These are phyloP conservation scores for Rhizomucor pusillus DNA, from an alignment of 371 early-diverging fungal species.

Conservation along the genomic window DNA sequence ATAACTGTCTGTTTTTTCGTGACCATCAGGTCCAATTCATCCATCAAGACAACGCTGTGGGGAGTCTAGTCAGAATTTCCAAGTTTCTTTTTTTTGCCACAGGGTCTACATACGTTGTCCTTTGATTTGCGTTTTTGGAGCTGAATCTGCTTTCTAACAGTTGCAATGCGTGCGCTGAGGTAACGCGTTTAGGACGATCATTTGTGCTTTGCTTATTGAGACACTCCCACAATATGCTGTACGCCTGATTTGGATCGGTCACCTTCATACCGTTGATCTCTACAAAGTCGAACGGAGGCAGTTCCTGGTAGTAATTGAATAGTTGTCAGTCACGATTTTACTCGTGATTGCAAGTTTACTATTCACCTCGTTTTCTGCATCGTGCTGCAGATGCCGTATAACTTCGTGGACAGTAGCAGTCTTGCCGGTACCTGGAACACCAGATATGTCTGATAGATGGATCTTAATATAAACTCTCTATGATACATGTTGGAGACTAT, in stretches of 20 bases:
- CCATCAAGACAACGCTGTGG: conserved; percentile 88
- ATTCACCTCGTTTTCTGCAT: conserved; percentile 62
- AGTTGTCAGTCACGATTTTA: too few species aligned
- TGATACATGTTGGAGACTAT: not conserved
- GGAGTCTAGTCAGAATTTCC: not conserved
- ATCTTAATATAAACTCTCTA: not conserved
- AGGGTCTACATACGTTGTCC: conserved; percentile 32
- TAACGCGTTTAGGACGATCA: conserved; percentile 37
- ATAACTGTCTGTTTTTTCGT: conserved; percentile 91
- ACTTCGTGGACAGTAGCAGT: conserved; percentile 94
- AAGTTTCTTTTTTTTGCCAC: not conserved
- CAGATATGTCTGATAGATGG: conserved; percentile 74
- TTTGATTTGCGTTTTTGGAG: conserved; percentile 26
- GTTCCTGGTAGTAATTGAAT: conserved; percentile 29
- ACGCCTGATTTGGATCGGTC: conserved; percentile 89
- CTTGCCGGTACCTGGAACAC: conserved; percentile 98
- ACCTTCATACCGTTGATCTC: conserved; percentile 97
- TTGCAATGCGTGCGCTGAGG: conserved; percentile 75
- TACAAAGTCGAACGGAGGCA: conserved; percentile 78
- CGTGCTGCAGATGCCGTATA: conserved; percentile 70
- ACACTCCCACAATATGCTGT: conserved; percentile 80
- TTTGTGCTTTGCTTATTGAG: conserved; percentile 25
- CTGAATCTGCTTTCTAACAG: conserved; percentile 73
- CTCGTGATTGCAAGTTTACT: too few species aligned
- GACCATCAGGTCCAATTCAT: conserved; percentile 96